These are phyloP conservation scores for Chlamydomonas incerta DNA, from an alignment of 139 green algal species.

Conservation along the genomic window DNA sequence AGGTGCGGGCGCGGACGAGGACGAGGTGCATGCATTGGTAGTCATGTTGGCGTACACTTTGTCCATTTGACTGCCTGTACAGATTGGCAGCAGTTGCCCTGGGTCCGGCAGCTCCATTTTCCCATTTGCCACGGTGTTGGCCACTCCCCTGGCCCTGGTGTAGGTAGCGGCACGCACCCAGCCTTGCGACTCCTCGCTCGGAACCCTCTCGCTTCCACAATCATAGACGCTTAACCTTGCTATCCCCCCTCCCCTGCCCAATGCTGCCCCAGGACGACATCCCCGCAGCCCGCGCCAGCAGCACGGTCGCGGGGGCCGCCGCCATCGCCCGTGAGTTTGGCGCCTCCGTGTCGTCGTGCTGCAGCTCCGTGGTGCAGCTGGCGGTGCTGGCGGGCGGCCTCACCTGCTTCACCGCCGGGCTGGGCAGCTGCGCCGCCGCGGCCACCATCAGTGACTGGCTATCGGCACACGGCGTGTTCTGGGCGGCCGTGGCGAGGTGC, in stretches of 20 bases:
- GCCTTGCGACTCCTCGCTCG: no score
- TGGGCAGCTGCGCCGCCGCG: slow-evolving; percentile 2
- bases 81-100: no score
- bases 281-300: not conserved
- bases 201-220: no score
- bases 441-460: not conserved
- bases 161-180: no score
- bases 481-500: slow-evolving; percentile 1
- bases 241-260: no score
- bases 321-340: slow-evolving; percentile 18
- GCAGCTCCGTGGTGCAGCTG: slow-evolving; percentile 10
- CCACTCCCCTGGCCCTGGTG: no score
- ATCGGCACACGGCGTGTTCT: not conserved
- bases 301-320: not conserved
- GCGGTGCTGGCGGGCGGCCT: not conserved
- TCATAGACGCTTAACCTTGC: no score
- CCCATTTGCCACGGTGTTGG: no score
- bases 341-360: not conserved
- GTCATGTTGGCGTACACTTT: no score
- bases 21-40: no score
- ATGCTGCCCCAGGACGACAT: not conserved
- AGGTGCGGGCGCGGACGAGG: slow-evolving; percentile 19
- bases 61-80: no score
- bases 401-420: slow-evolving; percentile 9
- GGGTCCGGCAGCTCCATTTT: slow-evolving; percentile 5